phyloP scores from a whole-genome alignment of 768 basidiomycete species.

The Termitomyces sp. region DNA sequence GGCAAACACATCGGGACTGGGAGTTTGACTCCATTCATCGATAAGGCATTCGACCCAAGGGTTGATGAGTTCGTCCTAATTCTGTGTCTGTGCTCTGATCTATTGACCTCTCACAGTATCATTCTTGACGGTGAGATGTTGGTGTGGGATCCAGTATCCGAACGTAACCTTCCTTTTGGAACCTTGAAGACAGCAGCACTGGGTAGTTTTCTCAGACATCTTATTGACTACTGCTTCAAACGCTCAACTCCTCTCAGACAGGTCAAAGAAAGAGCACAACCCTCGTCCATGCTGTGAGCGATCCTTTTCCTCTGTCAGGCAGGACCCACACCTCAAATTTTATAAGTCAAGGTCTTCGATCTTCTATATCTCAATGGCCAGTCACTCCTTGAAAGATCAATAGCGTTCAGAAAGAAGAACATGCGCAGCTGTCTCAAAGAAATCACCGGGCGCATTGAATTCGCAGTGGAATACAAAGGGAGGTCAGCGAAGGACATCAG shows the following conservation, averaged over 20 bases:
- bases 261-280: conserved; percentile 61
- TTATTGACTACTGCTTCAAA: not conserved
- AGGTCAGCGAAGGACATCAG: conserved; percentile 81
- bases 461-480: conserved; percentile 67
- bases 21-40: conserved; percentile 86
- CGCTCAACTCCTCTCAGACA: conserved; percentile 41
- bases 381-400: conserved; percentile 68
- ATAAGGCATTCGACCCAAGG: conserved; percentile 66
- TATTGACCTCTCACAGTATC: conserved; percentile 47
- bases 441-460: conserved; percentile 79
- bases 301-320: not conserved
- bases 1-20: conserved; percentile 81
- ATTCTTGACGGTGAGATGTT: conserved; percentile 98
- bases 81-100: not conserved
- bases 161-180: conserved; percentile 89
- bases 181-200: conserved; percentile 90
- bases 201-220: conserved; percentile 39
- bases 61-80: conserved; percentile 69
- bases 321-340: not conserved
- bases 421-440: conserved; percentile 64
- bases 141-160: conserved; percentile 92
- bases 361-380: conserved; percentile 85
- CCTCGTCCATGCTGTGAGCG: conserved; percentile 89
- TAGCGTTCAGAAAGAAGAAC: conserved; percentile 77
- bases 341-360: conserved; percentile 92